Conservation (phyloP, 331 rosid species). For the Ulmus americana region DNA sequence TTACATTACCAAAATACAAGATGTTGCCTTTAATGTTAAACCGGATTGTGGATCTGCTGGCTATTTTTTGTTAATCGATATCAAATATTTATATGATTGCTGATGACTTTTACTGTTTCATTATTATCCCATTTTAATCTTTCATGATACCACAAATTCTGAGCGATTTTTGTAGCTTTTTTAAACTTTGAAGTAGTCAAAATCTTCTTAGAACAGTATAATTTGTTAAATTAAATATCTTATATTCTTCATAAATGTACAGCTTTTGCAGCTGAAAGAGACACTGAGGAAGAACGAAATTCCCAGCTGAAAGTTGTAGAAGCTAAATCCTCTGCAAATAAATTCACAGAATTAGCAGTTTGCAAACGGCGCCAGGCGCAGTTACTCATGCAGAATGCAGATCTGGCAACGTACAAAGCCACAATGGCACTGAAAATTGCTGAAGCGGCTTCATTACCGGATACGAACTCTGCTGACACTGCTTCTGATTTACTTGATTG, state of each 20-base stretch:
- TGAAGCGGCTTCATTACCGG: slow-evolving; percentile 54
- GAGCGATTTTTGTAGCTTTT: too few relatives aligned
- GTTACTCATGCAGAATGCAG: slow-evolving; percentile 71
- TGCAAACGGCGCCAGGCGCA: slow-evolving; percentile 77
- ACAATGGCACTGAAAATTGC: slow-evolving; percentile 63
- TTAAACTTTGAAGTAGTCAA: too few relatives aligned
- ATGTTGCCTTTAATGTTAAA: too few relatives aligned
- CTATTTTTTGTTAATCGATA: too few relatives aligned
- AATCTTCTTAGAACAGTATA: background rate
- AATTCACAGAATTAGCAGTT: slow-evolving; percentile 49
- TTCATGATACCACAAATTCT: too few relatives aligned
- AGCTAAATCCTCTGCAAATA: slow-evolving; percentile 52
- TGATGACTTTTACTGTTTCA: too few relatives aligned
- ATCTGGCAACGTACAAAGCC: slow-evolving; percentile 77
- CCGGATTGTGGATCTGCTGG: too few relatives aligned
- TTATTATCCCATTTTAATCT: too few relatives aligned
- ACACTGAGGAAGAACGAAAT: slow-evolving; percentile 46
- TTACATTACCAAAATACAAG: too few relatives aligned
- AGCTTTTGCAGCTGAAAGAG: slow-evolving; percentile 59
- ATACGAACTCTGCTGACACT: slow-evolving; percentile 40
- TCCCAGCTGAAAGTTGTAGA: slow-evolving; percentile 40
- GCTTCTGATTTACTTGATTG: slow-evolving; percentile 59
- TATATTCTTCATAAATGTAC: slow-evolving; percentile 15
- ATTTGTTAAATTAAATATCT: background rate
- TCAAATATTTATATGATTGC: too few relatives aligned